phyloP scores from a whole-genome alignment of 2,329 filamentous ascomycete species.

The Xylariales sp. region DNA sequence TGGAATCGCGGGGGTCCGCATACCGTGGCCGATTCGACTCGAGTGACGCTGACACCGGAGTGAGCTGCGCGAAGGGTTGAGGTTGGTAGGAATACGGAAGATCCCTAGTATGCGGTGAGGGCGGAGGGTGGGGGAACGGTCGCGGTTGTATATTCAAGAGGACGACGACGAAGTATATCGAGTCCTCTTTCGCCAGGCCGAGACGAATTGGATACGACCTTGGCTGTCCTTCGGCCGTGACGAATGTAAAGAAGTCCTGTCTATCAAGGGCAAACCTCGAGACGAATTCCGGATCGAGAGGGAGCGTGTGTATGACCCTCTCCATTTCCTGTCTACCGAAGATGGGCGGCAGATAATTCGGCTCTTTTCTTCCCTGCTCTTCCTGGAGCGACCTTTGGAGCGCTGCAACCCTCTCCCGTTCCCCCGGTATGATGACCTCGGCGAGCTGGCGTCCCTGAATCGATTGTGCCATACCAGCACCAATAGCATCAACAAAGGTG shows the following conservation, averaged over 20 bases:
- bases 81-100: slow-evolving; percentile 37
- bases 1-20: slow-evolving; percentile 22
- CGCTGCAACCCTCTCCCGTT: slow-evolving; percentile 46
- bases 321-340: slow-evolving; percentile 50
- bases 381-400: slow-evolving; percentile 50
- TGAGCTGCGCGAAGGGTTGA: slow-evolving; percentile 37
- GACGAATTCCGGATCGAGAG: slow-evolving; percentile 50
- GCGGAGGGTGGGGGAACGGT: slow-evolving; percentile 38
- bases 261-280: slow-evolving; percentile 47
- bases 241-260: slow-evolving; percentile 52
- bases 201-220: slow-evolving; percentile 47
- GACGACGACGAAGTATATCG: slow-evolving; percentile 58
- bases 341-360: slow-evolving; percentile 62
- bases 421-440: slow-evolving; percentile 47
- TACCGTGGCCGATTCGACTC: slow-evolving; percentile 39
- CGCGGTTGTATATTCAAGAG: slow-evolving; percentile 34
- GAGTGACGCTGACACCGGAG: slow-evolving; percentile 42
- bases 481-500: slow-evolving; percentile 52
- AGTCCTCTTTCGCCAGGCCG: slow-evolving; percentile 55
- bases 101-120: slow-evolving; percentile 41
- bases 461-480: slow-evolving; percentile 30
- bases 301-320: slow-evolving; percentile 49
- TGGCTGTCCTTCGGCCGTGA: slow-evolving; percentile 45
- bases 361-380: slow-evolving; percentile 53
- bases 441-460: slow-evolving; percentile 46